Base-by-base conservation (phyloP, 768 basidiomycete genomes). In the Russula virescens region DNA sequence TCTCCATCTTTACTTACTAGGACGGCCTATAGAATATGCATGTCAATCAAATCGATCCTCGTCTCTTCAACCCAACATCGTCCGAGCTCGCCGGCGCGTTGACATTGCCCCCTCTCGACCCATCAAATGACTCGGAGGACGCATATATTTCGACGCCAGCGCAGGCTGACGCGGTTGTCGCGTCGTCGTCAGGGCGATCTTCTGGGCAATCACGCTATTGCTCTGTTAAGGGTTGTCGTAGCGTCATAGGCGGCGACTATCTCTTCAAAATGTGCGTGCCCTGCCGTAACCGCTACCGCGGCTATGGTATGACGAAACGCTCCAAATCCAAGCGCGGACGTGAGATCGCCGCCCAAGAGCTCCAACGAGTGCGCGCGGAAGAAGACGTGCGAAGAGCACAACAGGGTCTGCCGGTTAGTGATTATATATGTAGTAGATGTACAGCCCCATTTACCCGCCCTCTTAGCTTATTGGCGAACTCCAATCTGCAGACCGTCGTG, bases 211-310 rank as follows among this genome's bases (percentile, higher is more conserved):
- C 73, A 3, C 75, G 80, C 8, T 75, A 72, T 53, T 83, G 82
- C 64, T 80, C 83, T 3, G 81, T 82, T 60, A 82, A 81, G 70
- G 82, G 82, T 14, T 84, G 83, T 71, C 82, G 80, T 66, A 71
- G 71, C 5, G 67, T 77, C 59, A 75, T 84, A 31, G 71, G 77
- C 25, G 76, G 80, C 68, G 68, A 64, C 65, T 74, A 67, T 13
- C 63, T 67, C 61, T 68, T 68, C 59, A 70, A 68, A 63, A 71
- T 68, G 65, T 69, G 66, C 55, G 55, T 66, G 19, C 48, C 76
- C 0, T 84, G 83, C 67, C 75, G 83, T 25, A 71, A 74, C 35
- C 74, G 80, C 10, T 83, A 83, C 69, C 77, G 80, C 53, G 73
- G 68, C 38, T 83, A 84, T 59, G 82, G 82, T 0, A 80, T 71